Base-by-base conservation (phyloP, 345 rosid species). In the Laguncularia racemosa region DNA sequence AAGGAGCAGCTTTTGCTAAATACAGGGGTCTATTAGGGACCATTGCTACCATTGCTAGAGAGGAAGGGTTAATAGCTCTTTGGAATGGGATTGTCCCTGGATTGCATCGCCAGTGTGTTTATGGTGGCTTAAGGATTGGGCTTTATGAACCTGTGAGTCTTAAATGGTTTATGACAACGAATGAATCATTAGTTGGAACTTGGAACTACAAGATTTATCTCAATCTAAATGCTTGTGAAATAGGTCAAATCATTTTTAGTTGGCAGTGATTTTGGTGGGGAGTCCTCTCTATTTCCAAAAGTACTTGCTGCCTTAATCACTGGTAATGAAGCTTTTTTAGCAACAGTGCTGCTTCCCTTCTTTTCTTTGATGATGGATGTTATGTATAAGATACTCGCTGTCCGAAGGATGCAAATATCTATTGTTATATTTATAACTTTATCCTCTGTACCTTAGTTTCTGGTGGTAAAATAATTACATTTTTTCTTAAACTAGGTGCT, bases 71-170 rank as follows among this genome's bases (percentile, higher is more conserved):
- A 40, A 63, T 82, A 0, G 86, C 97, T 5, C 90, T 93, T 17
- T 93, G 99, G 99, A 89, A 79, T 76, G 99, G 99, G 45, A 73
- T 89, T 16, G 65, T 83, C 15, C 96, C 99, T 0, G 99, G 99
- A 50, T 60, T 93, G 53, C 99, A 93, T 72, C 92, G 95, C 16
- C 99, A 93, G 51, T 89, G 81, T 61, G 70, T 93, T 44, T 93
- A 84, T 62, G 99, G 99, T 63, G 96, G 99, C 62, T 78, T 89
- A 70, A 79, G 97, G 70, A 77, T 93, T 62, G 99, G 97, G 12
- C 65, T 93, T 51, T 93, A 93, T 62, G 95, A 81, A 57, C 99
- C 99, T 65, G 95, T 93, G 70, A 69, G 90, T 73, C 61, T 77
- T 56, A 16, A n/a, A 23, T 68, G 58, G 21, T 40, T 61, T 53